Percentiles rank a stretch among this genome's conserved stretches.
Conservation (phyloP, 768 basidiomycete species). For the Lactarius pseudohatsudake region DNA sequence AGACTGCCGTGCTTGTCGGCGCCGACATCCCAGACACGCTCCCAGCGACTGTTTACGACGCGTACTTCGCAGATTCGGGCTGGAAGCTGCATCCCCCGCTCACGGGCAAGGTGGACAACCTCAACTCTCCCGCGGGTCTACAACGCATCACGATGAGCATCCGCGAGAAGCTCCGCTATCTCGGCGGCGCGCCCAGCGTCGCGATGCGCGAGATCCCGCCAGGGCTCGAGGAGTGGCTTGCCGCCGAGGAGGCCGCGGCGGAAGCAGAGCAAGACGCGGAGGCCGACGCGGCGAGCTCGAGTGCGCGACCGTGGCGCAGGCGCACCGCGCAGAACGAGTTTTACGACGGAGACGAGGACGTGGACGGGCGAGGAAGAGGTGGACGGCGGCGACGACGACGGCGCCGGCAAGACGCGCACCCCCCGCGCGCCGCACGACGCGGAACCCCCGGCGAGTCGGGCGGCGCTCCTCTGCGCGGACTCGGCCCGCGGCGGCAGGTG, state of each 20-base stretch:
- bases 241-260: conserved; percentile 61
- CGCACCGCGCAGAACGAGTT: conserved; percentile 59
- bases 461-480: conserved; percentile 6
- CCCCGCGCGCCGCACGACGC: conserved; percentile 31
- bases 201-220: conserved; percentile 97
- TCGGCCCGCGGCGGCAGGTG: conserved; percentile 19
- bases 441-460: conserved; percentile 30
- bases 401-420: conserved; percentile 32
- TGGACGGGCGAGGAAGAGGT: conserved; percentile 50
- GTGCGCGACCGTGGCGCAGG: conserved; percentile 50
- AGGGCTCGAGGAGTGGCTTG: conserved; percentile 75
- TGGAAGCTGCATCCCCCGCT: conserved; percentile 94
- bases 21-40: conserved; percentile 81
- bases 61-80: conserved; percentile 88
- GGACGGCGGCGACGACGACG: conserved; percentile 38
- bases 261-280: conserved; percentile 74
- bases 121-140: conserved; percentile 78
- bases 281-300: conserved; percentile 51
- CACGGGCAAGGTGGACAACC: conserved; percentile 89
- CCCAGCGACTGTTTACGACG: conserved; percentile 85
- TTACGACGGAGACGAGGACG: conserved; percentile 62
- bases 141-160: conserved; percentile 87
- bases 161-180: conserved; percentile 83
- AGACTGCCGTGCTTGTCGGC: conserved; percentile 90
- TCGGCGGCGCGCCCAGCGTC: conserved; percentile 96